These are phyloP conservation scores for Lipomyces spencermartinsiae DNA, from an alignment of 805 yeast species.

Conservation along the genomic window DNA sequence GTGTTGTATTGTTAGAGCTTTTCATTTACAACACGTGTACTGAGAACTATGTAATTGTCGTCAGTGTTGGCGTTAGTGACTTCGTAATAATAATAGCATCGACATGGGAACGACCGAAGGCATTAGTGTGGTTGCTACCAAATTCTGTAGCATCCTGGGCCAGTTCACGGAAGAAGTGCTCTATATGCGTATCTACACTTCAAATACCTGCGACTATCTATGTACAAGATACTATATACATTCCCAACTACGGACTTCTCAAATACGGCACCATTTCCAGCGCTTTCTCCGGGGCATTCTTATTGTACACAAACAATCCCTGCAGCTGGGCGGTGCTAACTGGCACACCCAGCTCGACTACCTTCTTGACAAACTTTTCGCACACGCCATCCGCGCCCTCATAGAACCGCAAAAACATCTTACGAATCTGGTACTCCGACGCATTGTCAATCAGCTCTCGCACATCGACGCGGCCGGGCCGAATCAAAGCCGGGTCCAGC, in stretches of 20 bases:
- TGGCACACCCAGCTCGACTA: conserved; percentile 55
- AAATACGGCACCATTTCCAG: conserved; percentile 59
- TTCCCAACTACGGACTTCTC: conserved; percentile 11
- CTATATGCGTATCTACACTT: neutral
- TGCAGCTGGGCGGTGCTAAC: conserved; percentile 94
- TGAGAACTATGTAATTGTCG: conserved; percentile 1
- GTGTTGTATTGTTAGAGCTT: neutral
- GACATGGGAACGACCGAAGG: neutral
- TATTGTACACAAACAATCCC: conserved; percentile 92
- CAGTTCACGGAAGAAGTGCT: neutral
- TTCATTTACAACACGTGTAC: neutral
- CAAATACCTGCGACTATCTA: neutral
- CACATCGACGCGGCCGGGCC: conserved; percentile 94
- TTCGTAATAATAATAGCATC: neutral
- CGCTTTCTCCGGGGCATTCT: conserved; percentile 79
- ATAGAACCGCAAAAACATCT: conserved; percentile 90
- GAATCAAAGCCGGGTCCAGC: conserved; percentile 86
- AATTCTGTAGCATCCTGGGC: neutral
- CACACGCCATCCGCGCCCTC: conserved; percentile 56
- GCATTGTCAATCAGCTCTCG: conserved; percentile 87
- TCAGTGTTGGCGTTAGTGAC: neutral
- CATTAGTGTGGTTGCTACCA: neutral
- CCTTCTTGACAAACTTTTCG: conserved; percentile 53
- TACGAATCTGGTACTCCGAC: conserved; percentile 73
- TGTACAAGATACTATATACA: neutral